These are phyloP conservation scores for Aspergillus jensenii DNA, from an alignment of 2,329 filamentous ascomycete species.

Conservation along the genomic window DNA sequence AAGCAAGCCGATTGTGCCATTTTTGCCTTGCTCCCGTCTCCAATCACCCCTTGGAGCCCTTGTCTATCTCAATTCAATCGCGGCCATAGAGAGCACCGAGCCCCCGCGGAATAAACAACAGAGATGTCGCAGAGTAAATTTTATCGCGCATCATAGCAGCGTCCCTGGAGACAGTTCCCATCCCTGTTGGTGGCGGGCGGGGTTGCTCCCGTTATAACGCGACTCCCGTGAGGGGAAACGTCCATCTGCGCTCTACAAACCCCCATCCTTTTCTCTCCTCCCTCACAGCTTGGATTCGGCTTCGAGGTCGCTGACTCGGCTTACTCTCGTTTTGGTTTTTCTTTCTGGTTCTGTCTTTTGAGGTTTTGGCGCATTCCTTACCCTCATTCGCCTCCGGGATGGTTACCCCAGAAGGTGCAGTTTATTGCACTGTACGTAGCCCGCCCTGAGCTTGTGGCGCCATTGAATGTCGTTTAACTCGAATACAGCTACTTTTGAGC, in stretches of 20 bases:
- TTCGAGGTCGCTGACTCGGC: constrained; percentile 1
- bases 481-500: constrained; percentile 76
- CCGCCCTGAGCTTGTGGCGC: constrained; percentile 2
- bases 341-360: background rate
- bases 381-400: constrained; percentile 29
- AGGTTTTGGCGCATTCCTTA: background rate
- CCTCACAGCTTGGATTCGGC: background rate
- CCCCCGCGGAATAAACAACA: background rate
- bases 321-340: constrained; percentile 6
- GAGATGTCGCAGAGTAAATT: constrained; percentile 5
- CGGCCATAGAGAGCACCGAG: background rate
- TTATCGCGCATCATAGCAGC: constrained; percentile 1
- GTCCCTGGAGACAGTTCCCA: background rate
- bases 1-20: background rate
- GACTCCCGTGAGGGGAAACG: constrained; percentile 13
- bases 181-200: constrained; percentile 19
- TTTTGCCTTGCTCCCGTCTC: background rate
- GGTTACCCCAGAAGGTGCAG: constrained; percentile 53
- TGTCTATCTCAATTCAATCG: background rate
- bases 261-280: background rate
- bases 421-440: constrained; percentile 63
- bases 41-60: background rate
- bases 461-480: constrained; percentile 5
- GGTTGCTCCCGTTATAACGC: constrained; percentile 18
- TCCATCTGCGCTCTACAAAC: background rate